Percentiles rank a stretch among this genome's conserved stretches.
Evolutionary conservation across 2,329 filamentous ascomycete genomes (phyloP).

Genomic region (Sporothrix pseudoabietina): DNA sequence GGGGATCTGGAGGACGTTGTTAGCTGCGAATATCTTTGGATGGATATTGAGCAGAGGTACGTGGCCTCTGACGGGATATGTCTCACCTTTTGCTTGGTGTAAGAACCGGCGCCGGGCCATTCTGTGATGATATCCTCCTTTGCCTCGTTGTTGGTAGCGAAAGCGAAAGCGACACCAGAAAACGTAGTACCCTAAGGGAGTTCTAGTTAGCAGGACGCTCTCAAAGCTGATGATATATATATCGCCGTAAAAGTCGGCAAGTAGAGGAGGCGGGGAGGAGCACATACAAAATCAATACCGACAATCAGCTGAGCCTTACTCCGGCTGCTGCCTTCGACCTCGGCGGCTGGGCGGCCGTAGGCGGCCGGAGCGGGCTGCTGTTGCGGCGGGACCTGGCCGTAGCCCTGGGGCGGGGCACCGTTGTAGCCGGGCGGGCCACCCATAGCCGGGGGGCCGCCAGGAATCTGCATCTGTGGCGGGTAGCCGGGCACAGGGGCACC

Average conservation of each 20-base stretch:
- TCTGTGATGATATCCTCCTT: slow-evolving; percentile 99
- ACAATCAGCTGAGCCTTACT: slow-evolving; percentile 98
- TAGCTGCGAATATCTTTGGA: not conserved
- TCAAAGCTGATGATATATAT: not conserved
- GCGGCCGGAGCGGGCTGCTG: slow-evolving; percentile 43
- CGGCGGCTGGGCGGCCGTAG: slow-evolving; percentile 54
- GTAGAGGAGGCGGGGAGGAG: not conserved
- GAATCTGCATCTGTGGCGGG: slow-evolving; percentile 56
- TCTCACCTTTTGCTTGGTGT: slow-evolving; percentile 95
- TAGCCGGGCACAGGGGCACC: slow-evolving; percentile 61
- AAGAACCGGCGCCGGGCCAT: slow-evolving; percentile 96
- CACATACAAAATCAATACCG: slow-evolving; percentile 91
- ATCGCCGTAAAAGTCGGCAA: not conserved
- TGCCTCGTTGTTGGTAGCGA: slow-evolving; percentile 94
- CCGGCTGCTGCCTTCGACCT: slow-evolving; percentile 84
- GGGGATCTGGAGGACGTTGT: slow-evolving; percentile 67
- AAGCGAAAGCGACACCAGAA: slow-evolving; percentile 94
- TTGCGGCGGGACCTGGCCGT: slow-evolving; percentile 50
- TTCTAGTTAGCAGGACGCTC: slow-evolving; percentile 5
- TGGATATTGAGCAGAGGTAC: not conserved
- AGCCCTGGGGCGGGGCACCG: slow-evolving; percentile 50
- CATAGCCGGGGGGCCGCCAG: slow-evolving; percentile 47
- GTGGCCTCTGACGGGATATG: not conserved
- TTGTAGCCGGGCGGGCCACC: slow-evolving; percentile 52
- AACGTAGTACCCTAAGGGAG: slow-evolving; percentile 82